Percentiles rank a stretch among this genome's conserved stretches.
Conservation (phyloP, 306 rosid species). For the Delonix regia region DNA sequence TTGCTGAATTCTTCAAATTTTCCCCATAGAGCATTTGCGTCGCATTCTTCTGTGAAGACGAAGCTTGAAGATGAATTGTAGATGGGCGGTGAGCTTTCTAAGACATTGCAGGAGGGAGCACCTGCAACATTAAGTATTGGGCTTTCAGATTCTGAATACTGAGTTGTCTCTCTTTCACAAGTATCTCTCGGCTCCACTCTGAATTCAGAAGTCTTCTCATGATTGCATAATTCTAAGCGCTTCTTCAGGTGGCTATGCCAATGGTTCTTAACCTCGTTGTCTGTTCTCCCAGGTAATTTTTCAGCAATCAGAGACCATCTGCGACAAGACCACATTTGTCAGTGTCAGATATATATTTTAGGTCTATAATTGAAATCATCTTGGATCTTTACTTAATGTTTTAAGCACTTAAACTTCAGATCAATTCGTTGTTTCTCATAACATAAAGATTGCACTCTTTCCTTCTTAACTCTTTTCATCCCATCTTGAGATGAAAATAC, state of each 20-base stretch:
- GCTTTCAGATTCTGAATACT: conserved; percentile 24
- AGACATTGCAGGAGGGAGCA: conserved; percentile 11
- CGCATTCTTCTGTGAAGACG: not conserved
- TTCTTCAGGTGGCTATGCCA: conserved; percentile 73
- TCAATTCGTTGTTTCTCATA: not conserved
- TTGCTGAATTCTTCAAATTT: conserved; percentile 30
- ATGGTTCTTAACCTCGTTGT: conserved; percentile 67
- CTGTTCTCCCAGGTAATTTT: conserved; percentile 66
- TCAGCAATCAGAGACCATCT: conserved; percentile 75
- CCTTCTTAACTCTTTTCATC: not conserved
- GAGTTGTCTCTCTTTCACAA: conserved; percentile 12
- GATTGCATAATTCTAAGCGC: conserved; percentile 2
- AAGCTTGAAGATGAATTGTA: conserved; percentile 1
- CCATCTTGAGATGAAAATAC: not conserved
- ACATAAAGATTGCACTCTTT: not conserved
- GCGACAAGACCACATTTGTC: not conserved
- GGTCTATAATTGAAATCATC: not conserved
- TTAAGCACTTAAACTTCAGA: not conserved
- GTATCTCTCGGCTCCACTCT: not conserved
- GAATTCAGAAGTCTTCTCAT: not conserved
- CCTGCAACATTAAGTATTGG: not conserved
- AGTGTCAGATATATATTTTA: not conserved
- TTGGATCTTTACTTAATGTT: not conserved
- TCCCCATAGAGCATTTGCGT: conserved; percentile 21
- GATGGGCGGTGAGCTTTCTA: conserved; percentile 47